Percentiles rank a stretch among this genome's conserved stretches.
Evolutionary conservation across 805 yeast species (phyloP).

Genomic region (Yarrowia sp.): DNA sequence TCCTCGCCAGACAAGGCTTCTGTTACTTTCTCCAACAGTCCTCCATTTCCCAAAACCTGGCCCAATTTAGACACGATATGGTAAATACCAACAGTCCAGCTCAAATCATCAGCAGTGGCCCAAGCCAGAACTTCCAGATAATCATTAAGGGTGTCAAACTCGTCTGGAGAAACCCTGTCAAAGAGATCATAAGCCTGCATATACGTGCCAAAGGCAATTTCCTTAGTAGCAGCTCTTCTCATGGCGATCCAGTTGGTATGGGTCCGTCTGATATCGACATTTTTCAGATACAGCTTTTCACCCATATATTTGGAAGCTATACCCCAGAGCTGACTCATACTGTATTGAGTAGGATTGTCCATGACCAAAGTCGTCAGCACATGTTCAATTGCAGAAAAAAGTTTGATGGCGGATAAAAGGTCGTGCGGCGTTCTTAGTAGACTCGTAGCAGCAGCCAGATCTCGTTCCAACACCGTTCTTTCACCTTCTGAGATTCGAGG

Average conservation of each 20-base stretch:
- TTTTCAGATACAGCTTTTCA: neutral
- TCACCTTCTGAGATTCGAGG: neutral
- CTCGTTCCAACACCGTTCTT: slow-evolving; percentile 4
- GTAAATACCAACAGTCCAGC: neutral
- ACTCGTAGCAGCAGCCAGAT: slow-evolving; percentile 3
- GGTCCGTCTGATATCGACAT: neutral
- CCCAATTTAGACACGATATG: slow-evolving; percentile 11
- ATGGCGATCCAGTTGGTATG: slow-evolving; percentile 25
- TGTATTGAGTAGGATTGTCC: slow-evolving; percentile 8
- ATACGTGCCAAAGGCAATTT: neutral
- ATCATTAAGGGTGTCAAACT: neutral
- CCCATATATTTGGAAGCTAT: slow-evolving; percentile 17
- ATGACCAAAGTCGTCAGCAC: slow-evolving; percentile 21
- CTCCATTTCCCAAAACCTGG: slow-evolving; percentile 4
- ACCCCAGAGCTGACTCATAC: slow-evolving; percentile 26
- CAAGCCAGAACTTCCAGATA: slow-evolving; percentile 1
- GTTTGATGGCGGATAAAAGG: neutral
- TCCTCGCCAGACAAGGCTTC: neutral
- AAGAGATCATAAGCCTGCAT: neutral
- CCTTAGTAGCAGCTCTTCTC: slow-evolving; percentile 11
- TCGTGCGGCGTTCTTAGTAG: neutral
- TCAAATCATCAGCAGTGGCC: neutral
- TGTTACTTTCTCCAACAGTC: neutral
- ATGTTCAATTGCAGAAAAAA: slow-evolving; percentile 1
- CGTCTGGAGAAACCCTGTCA: neutral